These are phyloP conservation scores for Eucalyptus marginata DNA, from an alignment of 345 rosid species.

Conservation along the genomic window DNA sequence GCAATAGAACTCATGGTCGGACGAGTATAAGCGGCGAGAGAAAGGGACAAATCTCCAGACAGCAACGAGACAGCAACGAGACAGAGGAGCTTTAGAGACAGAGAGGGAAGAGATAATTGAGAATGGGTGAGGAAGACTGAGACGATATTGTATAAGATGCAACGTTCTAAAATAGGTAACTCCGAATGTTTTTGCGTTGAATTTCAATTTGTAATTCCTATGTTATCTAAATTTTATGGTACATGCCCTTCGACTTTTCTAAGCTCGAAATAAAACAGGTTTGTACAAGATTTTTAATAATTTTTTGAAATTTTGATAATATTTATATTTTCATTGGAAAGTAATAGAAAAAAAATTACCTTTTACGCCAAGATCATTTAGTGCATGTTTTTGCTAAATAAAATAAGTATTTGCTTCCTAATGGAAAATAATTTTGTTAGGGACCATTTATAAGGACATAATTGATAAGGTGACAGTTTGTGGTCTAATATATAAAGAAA, in stretches of 20 bases:
- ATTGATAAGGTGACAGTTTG: neutral
- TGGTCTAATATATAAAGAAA: neutral
- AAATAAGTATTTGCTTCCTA: neutral
- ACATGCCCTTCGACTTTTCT: neutral
- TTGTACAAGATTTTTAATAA: neutral
- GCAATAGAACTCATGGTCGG: neutral
- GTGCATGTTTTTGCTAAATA: neutral
- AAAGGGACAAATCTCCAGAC: too few species aligned
- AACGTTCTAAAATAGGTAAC: too few species aligned
- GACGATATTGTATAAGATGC: too few species aligned
- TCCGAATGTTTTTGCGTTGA: too few species aligned
- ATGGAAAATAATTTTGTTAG: neutral
- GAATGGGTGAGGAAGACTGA: too few species aligned
- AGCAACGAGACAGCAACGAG: too few species aligned
- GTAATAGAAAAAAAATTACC: neutral
- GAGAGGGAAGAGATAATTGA: too few species aligned
- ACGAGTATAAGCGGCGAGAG: too few species aligned
- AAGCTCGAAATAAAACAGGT: neutral
- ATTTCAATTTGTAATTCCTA: too few species aligned
- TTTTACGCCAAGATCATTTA: neutral
- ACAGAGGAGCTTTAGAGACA: too few species aligned
- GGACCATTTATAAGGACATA: neutral
- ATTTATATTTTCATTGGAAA: neutral
- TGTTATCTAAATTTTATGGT: neutral
- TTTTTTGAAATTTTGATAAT: neutral